Evolutionary conservation across 371 early-diverging fungal species (phyloP).

Genomic region (Apophysomyces elegans): DNA sequence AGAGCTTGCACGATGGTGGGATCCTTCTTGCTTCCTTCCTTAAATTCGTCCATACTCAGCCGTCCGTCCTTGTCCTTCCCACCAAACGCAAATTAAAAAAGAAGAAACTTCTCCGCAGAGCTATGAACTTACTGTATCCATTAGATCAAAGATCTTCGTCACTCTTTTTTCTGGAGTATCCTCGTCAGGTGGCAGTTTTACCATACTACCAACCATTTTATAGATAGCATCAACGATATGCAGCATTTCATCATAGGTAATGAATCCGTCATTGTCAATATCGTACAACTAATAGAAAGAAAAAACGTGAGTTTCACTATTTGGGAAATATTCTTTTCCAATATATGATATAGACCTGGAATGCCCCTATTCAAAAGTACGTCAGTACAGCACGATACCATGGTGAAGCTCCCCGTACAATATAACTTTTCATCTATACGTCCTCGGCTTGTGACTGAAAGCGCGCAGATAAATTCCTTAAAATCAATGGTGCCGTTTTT

Average conservation of each 20-base stretch:
- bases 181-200: slow-evolving; percentile 84
- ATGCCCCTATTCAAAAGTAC: slow-evolving; percentile 32
- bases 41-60: slow-evolving; percentile 83
- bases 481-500: slow-evolving; percentile 89
- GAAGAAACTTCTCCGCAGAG: not conserved
- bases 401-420: slow-evolving; percentile 50
- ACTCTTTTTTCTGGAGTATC: slow-evolving; percentile 90
- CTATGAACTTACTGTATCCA: slow-evolving; percentile 71
- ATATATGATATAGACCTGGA: slow-evolving; percentile 25
- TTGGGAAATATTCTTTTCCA: not conserved
- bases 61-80: slow-evolving; percentile 71
- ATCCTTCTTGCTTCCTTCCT: slow-evolving; percentile 86
- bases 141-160: slow-evolving; percentile 83
- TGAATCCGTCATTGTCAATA: slow-evolving; percentile 86
- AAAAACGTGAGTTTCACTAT: too few species aligned
- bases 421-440: slow-evolving; percentile 83
- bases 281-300: slow-evolving; percentile 77
- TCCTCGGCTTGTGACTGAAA: slow-evolving; percentile 84
- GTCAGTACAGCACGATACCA: not conserved
- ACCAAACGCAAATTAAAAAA: not conserved
- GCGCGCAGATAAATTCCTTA: slow-evolving; percentile 88
- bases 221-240: slow-evolving; percentile 89
- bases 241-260: slow-evolving; percentile 88
- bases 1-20: slow-evolving; percentile 88
- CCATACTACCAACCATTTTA: slow-evolving; percentile 90